Conservation (phyloP, 345 rosid genomes). For the Populus pruinosa region DNA sequence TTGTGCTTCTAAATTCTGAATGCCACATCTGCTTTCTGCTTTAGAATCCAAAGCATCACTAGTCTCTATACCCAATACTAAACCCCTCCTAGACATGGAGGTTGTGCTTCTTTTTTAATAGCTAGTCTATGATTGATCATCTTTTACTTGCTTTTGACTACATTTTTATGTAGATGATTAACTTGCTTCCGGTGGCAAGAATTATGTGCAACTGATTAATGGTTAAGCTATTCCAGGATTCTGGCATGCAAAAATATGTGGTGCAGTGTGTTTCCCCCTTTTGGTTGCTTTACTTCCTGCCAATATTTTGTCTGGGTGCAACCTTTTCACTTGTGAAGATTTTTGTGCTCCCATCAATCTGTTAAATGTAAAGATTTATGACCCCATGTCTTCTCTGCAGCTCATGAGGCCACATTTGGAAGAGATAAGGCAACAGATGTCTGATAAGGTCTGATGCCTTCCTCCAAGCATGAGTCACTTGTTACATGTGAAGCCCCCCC, state of each 20-base stretch:
- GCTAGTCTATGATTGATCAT: neutral
- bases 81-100: neutral
- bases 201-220: neutral
- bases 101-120: neutral
- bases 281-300: neutral
- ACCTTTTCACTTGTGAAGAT: neutral
- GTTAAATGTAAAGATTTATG: neutral
- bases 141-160: neutral
- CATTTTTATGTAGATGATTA: neutral
- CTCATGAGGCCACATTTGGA: constrained; percentile 63
- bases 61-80: neutral
- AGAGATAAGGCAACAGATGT: constrained; percentile 52
- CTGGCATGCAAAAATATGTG: neutral
- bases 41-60: neutral
- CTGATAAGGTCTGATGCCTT: constrained; percentile 43
- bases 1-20: neutral
- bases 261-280: neutral
- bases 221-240: neutral
- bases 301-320: neutral
- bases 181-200: neutral
- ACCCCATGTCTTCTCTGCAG: constrained; percentile 46
- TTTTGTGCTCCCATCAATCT: neutral
- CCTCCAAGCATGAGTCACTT: neutral
- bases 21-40: neutral
- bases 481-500: too few species aligned